A percentile compares a stretch with the other conserved stretches of the same genome.
These are phyloP conservation scores for Trypanosomatidae sp. DNA, from an alignment of 208 protist species.

Conservation along the genomic window DNA sequence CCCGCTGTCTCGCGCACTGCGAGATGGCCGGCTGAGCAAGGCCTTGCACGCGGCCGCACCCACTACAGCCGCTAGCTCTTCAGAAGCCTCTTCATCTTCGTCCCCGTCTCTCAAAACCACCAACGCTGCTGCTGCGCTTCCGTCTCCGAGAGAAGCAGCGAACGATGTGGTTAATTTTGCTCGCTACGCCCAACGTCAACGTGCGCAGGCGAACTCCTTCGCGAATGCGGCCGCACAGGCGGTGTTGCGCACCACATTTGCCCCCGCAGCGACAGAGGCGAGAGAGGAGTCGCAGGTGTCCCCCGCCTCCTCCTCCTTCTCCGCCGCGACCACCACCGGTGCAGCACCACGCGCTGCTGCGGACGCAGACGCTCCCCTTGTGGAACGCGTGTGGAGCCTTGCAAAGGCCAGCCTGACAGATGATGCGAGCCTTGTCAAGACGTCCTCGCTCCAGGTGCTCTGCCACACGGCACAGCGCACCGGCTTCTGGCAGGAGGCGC, in stretches of 20 bases:
- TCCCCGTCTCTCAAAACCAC: no score
- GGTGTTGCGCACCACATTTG: conserved; percentile 15
- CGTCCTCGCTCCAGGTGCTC: conserved; percentile 67
- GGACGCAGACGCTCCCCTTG: conserved; percentile 15
- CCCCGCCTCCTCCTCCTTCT: background rate
- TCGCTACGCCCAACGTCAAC: conserved; percentile 25
- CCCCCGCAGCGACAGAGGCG: background rate
- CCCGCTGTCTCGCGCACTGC: no score
- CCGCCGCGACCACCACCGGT: background rate
- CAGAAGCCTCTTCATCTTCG: conserved; percentile 8
- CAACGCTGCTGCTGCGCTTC: no score
- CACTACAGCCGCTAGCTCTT: background rate
- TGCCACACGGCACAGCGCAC: conserved; percentile 73
- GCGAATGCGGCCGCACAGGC: conserved; percentile 26
- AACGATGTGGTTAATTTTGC: conserved; percentile 28
- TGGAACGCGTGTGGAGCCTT: conserved; percentile 46
- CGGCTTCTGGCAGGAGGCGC: conserved; percentile 68
- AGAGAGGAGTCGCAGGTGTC: background rate
- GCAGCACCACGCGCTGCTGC: no score
- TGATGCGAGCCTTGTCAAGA: conserved; percentile 48
- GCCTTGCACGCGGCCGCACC: background rate
- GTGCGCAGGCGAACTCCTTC: conserved; percentile 26
- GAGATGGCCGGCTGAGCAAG: no score
- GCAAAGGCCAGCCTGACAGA: conserved; percentile 43
- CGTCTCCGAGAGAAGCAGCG: background rate